A percentile compares a stretch with the other conserved stretches of the same genome.
Conservation (phyloP, 768 basidiomycete species). For the Arthromyces matolae region DNA sequence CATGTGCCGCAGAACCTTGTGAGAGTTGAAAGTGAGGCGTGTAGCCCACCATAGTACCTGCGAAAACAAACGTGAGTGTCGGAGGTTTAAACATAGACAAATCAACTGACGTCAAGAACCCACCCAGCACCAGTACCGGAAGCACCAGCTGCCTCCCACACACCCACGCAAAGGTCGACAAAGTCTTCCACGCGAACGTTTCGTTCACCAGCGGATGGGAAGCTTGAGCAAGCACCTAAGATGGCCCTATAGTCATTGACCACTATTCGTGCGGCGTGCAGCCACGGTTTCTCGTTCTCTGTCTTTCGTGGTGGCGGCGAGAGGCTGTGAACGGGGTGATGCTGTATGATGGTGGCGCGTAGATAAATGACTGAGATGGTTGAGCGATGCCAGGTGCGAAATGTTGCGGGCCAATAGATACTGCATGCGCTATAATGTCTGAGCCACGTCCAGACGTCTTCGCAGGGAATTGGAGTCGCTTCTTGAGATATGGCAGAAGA, state of each 20-base stretch:
- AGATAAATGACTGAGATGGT: slow-evolving; percentile 68
- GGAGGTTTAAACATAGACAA: slow-evolving; percentile 1
- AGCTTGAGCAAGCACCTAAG: slow-evolving; percentile 63
- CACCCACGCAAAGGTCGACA: slow-evolving; percentile 71
- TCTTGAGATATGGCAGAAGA: slow-evolving; percentile 48
- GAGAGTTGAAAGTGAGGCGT: slow-evolving; percentile 90
- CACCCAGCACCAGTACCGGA: slow-evolving; percentile 62
- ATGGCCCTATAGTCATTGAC: slow-evolving; percentile 69
- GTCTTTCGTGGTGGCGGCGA: too few species aligned
- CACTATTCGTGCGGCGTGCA: slow-evolving; percentile 60
- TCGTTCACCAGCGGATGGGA: slow-evolving; percentile 78
- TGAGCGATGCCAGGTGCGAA: slow-evolving; percentile 73
- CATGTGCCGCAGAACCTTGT: slow-evolving; percentile 81
- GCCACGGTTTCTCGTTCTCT: slow-evolving; percentile 45
- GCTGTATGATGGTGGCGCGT: slow-evolving; percentile 62
- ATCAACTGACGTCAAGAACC: slow-evolving; percentile 73
- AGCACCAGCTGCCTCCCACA: slow-evolving; percentile 77
- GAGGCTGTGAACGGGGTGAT: slow-evolving; percentile 20
- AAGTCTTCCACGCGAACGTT: slow-evolving; percentile 82
- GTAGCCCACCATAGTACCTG: slow-evolving; percentile 94
- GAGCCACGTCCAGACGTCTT: slow-evolving; percentile 58
- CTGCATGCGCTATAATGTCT: slow-evolving; percentile 58
- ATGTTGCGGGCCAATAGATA: slow-evolving; percentile 72
- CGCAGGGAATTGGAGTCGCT: slow-evolving; percentile 28
- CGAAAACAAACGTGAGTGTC: slow-evolving; percentile 1